These are phyloP conservation scores for Hypoxylon sp. DNA, from an alignment of 2,329 filamentous ascomycete genomes.

Conservation along the genomic window DNA sequence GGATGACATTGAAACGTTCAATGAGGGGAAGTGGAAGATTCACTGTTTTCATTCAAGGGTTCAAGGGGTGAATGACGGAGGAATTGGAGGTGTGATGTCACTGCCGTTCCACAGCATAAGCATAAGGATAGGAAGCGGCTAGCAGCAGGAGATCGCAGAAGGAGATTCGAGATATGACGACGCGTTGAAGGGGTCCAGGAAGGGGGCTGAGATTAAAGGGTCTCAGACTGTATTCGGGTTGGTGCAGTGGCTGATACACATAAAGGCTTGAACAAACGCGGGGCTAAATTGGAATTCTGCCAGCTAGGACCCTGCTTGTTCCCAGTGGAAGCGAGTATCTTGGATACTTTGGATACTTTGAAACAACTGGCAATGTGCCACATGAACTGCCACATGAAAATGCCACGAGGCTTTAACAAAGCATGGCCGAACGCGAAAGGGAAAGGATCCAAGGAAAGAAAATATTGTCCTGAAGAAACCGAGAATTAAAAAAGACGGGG, in stretches of 20 bases:
- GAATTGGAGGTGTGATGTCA: constrained; percentile 39
- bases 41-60: constrained; percentile 10
- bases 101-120: constrained; percentile 39
- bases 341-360: constrained; percentile 7
- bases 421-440: constrained; percentile 16
- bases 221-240: constrained; percentile 33
- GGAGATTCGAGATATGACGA: constrained; percentile 45
- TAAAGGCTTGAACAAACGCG: constrained; percentile 27
- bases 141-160: constrained; percentile 39
- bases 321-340: constrained; percentile 21
- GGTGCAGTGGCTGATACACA: constrained; percentile 37
- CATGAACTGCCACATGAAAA: constrained; percentile 26
- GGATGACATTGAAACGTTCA: constrained; percentile 29
- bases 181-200: constrained; percentile 12
- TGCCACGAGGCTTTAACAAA: constrained; percentile 26
- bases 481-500: constrained; percentile 20
- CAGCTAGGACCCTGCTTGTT: neutral
- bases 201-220: constrained; percentile 40
- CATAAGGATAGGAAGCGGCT: constrained; percentile 29
- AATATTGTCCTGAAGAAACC: constrained; percentile 19
- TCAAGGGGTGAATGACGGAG: neutral
- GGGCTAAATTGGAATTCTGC: constrained; percentile 24
- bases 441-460: constrained; percentile 15
- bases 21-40: constrained; percentile 20
- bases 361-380: constrained; percentile 22